phyloP scores from a whole-genome alignment of 148 eudicot species.

The Selenicereus undatus region DNA sequence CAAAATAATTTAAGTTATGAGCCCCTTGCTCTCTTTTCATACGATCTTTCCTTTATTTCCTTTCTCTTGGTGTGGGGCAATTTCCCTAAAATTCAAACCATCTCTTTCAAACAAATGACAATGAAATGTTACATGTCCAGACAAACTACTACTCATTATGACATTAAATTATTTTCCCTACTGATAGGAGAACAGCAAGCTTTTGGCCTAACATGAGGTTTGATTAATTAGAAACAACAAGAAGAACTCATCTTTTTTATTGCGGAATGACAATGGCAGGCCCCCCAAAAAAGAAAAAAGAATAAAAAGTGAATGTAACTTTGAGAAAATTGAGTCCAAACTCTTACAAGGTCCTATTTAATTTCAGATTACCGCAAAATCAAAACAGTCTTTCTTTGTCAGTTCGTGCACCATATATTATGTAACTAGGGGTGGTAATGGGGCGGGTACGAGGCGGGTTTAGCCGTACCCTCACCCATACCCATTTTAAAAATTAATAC shows the following conservation, averaged over 20 bases:
- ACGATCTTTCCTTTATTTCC: not conserved
- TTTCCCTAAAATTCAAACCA: not conserved
- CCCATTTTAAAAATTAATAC: too few species aligned
- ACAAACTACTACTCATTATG: conserved; percentile 25
- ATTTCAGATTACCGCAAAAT: not conserved
- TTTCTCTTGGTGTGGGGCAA: not conserved
- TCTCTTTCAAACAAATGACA: conserved; percentile 20
- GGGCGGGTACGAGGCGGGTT: too few species aligned
- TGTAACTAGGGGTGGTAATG: too few species aligned
- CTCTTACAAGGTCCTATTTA: not conserved
- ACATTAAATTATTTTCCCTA: not conserved
- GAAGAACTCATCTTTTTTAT: not conserved
- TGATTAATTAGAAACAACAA: conserved; percentile 6
- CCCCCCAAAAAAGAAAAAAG: not conserved
- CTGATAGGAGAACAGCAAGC: not conserved
- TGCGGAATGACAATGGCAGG: not conserved
- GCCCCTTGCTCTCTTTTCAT: not conserved
- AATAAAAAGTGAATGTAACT: not conserved
- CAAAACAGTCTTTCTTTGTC: not conserved
- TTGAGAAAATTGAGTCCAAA: conserved; percentile 9
- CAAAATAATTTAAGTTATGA: not conserved
- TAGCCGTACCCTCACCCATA: too few species aligned
- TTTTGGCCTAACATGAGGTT: conserved; percentile 14
- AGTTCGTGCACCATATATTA: not conserved
- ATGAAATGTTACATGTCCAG: conserved; percentile 13